Conservation (phyloP, 176 grass and related monocot genomes). For the Hordeum marinum region DNA sequence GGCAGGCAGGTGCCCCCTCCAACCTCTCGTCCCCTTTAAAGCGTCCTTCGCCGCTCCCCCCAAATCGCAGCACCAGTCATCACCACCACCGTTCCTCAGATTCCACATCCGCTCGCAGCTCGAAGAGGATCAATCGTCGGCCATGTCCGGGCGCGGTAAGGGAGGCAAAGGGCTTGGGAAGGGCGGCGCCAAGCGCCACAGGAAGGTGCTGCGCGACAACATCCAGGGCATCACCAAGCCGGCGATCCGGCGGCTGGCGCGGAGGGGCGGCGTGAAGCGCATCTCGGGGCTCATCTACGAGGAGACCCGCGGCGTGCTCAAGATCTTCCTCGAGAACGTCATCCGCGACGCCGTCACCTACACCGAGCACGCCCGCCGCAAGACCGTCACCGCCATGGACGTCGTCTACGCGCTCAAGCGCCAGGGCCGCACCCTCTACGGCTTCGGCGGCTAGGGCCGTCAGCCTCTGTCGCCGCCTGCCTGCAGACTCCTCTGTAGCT, state of each 20-base stretch:
- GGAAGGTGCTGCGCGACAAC: constrained; percentile 50
- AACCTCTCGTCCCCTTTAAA: too few relatives aligned
- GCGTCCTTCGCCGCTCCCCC: too few relatives aligned
- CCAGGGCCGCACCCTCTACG: constrained; percentile 88
- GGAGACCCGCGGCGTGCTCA: constrained; percentile 89
- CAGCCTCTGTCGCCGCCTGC: too few relatives aligned
- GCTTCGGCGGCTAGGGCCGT: constrained; percentile 50
- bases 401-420: constrained; percentile 86
- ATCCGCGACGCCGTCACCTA: constrained; percentile 92
- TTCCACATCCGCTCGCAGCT: too few relatives aligned
- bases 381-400: constrained; percentile 91
- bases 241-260: constrained; percentile 33
- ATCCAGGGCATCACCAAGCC: constrained; percentile 59
- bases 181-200: constrained; percentile 38
- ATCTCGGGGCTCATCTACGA: constrained; percentile 90
- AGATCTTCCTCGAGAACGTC: constrained; percentile 96
- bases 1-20: too few relatives aligned
- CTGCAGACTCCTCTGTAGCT: too few relatives aligned
- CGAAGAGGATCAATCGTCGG: background rate
- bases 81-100: too few relatives aligned
- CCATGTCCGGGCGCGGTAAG: constrained; percentile 38
- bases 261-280: constrained; percentile 75
- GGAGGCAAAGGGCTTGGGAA: constrained; percentile 45
- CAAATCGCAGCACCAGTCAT: too few relatives aligned
- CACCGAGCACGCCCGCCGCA: constrained; percentile 78